Conservation (phyloP, 805 yeast species). For the Priceomyces medius region DNA sequence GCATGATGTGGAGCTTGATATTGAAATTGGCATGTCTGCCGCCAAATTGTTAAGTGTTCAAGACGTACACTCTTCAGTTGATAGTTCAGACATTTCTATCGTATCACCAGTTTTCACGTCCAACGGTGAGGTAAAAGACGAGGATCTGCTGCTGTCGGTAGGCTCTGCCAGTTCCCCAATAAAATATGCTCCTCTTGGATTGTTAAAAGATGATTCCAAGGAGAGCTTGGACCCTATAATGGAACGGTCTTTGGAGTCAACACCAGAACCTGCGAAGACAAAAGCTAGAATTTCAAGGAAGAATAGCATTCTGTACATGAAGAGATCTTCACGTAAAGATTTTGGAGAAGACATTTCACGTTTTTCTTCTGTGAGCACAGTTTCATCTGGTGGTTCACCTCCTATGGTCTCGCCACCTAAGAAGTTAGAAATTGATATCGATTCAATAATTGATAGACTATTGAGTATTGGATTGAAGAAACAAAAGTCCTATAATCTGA, state of each 20-base stretch:
- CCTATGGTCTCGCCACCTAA: conserved; percentile 10
- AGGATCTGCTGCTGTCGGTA: conserved; percentile 39
- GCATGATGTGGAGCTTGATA: conserved; percentile 25
- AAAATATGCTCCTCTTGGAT: background rate
- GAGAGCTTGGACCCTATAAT: conserved; percentile 26
- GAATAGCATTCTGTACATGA: background rate
- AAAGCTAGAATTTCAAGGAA: background rate
- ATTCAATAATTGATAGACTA: conserved; percentile 60
- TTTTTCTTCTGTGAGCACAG: conserved; percentile 6
- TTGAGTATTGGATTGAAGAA: conserved; percentile 45
- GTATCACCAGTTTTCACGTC: conserved; percentile 38
- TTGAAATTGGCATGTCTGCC: conserved; percentile 48
- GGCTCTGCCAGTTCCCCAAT: conserved; percentile 22
- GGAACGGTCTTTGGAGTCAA: conserved; percentile 32
- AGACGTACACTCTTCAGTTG: conserved; percentile 38
- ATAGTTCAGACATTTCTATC: conserved; percentile 27
- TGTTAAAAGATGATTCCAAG: conserved; percentile 9
- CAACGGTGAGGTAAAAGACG: conserved; percentile 28
- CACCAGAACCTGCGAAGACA: conserved; percentile 16
- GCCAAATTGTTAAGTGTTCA: conserved; percentile 33
- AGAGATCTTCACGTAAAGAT: background rate
- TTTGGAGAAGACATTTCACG: conserved; percentile 1
- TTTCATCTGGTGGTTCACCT: conserved; percentile 16
- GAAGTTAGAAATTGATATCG: conserved; percentile 48
- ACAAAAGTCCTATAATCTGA: conserved; percentile 28